Conservation (phyloP, 2,329 filamentous ascomycete species). For the Purpureocillium takamizusanense region DNA sequence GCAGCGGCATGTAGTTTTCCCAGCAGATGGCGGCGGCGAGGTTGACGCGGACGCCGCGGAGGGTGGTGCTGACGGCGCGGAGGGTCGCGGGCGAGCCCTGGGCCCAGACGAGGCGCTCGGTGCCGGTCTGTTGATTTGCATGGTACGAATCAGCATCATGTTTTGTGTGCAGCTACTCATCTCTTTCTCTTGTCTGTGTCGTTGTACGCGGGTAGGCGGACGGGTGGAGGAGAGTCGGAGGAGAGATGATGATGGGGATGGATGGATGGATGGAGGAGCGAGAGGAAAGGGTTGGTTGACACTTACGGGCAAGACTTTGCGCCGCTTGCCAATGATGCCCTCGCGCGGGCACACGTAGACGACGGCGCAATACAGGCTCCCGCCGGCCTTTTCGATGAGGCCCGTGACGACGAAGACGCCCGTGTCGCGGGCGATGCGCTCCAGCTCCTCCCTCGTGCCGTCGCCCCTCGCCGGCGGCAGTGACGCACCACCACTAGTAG, state of each 20-base stretch:
- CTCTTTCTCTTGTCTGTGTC: too few species aligned
- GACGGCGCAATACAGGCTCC: slow-evolving; percentile 74
- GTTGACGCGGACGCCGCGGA: slow-evolving; percentile 71
- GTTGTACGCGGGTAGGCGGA: too few species aligned
- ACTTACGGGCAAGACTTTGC: slow-evolving; percentile 86
- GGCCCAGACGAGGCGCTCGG: slow-evolving; percentile 80
- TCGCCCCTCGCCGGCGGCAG: slow-evolving; percentile 29
- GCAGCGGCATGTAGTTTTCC: slow-evolving; percentile 93
- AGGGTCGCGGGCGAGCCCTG: slow-evolving; percentile 75
- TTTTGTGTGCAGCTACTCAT: too few species aligned
- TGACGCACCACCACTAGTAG: too few species aligned
- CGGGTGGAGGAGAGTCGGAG: too few species aligned
- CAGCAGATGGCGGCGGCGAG: slow-evolving; percentile 87
- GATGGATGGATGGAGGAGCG: too few species aligned
- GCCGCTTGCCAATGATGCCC: slow-evolving; percentile 72
- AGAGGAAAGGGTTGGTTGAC: neutral
- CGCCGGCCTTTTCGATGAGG: slow-evolving; percentile 68
- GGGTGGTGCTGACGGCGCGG: slow-evolving; percentile 67
- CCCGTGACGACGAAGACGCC: slow-evolving; percentile 78
- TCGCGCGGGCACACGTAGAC: slow-evolving; percentile 70
- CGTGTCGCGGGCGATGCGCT: slow-evolving; percentile 65
- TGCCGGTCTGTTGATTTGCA: slow-evolving; percentile 55
- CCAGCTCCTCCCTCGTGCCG: slow-evolving; percentile 70
- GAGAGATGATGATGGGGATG: neutral
- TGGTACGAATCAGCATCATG: neutral